These are phyloP conservation scores for Saussurea involucrata DNA, from an alignment of 129 eudicot species.

Conservation along the genomic window DNA sequence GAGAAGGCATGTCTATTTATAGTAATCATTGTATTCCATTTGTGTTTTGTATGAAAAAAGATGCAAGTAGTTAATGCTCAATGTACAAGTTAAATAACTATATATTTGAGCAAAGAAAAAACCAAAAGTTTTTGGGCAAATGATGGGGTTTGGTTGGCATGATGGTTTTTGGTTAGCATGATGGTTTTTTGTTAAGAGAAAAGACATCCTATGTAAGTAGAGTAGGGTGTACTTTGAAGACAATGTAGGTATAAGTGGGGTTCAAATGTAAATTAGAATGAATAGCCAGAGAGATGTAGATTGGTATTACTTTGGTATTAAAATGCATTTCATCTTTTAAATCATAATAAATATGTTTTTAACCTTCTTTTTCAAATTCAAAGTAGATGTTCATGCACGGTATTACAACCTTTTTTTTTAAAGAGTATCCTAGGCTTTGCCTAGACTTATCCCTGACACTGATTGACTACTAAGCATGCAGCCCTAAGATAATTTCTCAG, in stretches of 20 bases:
- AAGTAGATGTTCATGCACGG: neutral
- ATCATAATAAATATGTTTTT: neutral
- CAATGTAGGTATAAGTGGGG: conserved; percentile 17
- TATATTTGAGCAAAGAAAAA: neutral
- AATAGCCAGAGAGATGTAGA: conserved; percentile 1
- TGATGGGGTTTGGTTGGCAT: conserved; percentile 23
- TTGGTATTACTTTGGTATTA: neutral
- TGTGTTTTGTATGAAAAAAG: conserved; percentile 11
- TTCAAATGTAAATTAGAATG: neutral
- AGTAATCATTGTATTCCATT: conserved; percentile 26
- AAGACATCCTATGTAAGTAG: conserved; percentile 30
- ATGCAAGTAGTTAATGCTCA: conserved; percentile 1
- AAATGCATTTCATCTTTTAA: neutral
- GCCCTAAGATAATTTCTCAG: no score
- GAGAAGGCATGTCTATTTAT: conserved; percentile 33
- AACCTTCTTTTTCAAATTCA: neutral
- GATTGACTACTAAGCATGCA: no score
- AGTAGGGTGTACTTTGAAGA: conserved; percentile 21
- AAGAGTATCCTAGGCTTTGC: no score
- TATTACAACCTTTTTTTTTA: neutral
- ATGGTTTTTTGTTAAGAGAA: conserved; percentile 24
- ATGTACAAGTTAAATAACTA: conserved; percentile 6
- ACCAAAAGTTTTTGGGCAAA: conserved; percentile 11
- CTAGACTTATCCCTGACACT: no score
- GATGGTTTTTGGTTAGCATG: conserved; percentile 21